phyloP scores from a whole-genome alignment of 1,139 yeast genomes.

The Pichia sp. region DNA sequence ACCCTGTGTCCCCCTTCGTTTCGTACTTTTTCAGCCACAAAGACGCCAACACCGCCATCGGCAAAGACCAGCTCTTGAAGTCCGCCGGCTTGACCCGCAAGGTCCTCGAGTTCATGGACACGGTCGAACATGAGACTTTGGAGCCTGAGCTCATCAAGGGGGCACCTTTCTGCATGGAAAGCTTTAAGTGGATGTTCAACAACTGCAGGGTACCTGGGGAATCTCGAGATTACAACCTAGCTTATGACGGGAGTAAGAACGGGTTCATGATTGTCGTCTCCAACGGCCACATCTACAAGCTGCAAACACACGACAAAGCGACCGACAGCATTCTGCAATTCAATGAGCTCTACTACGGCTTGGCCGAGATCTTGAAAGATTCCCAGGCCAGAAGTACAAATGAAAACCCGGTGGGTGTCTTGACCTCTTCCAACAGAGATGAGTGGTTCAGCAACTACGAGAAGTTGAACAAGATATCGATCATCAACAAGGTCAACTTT shows the following conservation, averaged over 20 bases:
- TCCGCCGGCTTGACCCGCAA: slow-evolving; percentile 61
- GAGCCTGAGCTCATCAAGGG: slow-evolving; percentile 79
- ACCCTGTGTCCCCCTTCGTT: slow-evolving; percentile 90
- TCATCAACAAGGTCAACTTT: slow-evolving; percentile 46
- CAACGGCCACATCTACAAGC: slow-evolving; percentile 79
- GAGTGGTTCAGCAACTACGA: slow-evolving; percentile 65
- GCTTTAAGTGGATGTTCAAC: slow-evolving; percentile 88
- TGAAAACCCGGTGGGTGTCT: slow-evolving; percentile 57
- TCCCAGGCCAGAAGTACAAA: slow-evolving; percentile 41
- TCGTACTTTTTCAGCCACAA: slow-evolving; percentile 87
- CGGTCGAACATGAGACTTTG: slow-evolving; percentile 55
- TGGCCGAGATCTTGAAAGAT: slow-evolving; percentile 51
- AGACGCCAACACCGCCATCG: slow-evolving; percentile 52
- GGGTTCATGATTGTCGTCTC: slow-evolving; percentile 69
- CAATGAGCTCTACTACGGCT: slow-evolving; percentile 62
- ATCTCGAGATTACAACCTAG: slow-evolving; percentile 52
- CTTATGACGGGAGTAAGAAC: slow-evolving; percentile 48
- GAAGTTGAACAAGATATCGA: slow-evolving; percentile 45
- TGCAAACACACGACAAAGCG: slow-evolving; percentile 56
- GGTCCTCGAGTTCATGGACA: slow-evolving; percentile 51
- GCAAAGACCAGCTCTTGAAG: slow-evolving; percentile 68
- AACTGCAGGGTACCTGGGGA: slow-evolving; percentile 74
- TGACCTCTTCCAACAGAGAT: slow-evolving; percentile 85
- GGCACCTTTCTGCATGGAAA: slow-evolving; percentile 88
- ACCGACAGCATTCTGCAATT: slow-evolving; percentile 53